These are phyloP conservation scores for Ampelomyces quisqualis DNA, from an alignment of 2,329 filamentous ascomycete species.

Conservation along the genomic window DNA sequence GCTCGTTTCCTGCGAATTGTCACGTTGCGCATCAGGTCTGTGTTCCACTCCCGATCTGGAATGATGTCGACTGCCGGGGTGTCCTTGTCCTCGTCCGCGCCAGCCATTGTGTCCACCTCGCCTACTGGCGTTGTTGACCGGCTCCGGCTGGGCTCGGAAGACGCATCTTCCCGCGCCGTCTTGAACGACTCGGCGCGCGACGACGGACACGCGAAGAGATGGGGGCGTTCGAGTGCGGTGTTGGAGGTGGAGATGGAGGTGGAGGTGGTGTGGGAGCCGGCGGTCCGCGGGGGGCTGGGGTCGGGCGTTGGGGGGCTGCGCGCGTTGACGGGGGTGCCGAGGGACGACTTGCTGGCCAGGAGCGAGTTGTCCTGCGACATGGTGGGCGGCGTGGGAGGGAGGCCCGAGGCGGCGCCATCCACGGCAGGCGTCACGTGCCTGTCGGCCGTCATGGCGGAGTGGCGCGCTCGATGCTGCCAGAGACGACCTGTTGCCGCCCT, in stretches of 20 bases:
- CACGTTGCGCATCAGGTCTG: slow-evolving; percentile 46
- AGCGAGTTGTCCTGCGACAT: slow-evolving; percentile 44
- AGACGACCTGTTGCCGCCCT: slow-evolving; percentile 5
- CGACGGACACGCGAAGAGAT: slow-evolving; percentile 42
- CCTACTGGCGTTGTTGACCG: slow-evolving; percentile 22
- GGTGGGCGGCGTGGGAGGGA: slow-evolving; percentile 51
- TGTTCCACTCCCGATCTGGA: slow-evolving; percentile 44
- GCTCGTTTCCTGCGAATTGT: slow-evolving; percentile 42
- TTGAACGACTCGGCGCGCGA: slow-evolving; percentile 50
- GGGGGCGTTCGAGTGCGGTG: slow-evolving; percentile 26
- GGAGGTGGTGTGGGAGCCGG: slow-evolving; percentile 7
- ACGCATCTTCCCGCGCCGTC: slow-evolving; percentile 48
- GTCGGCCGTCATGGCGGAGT: slow-evolving; percentile 14
- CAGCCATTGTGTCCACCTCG: slow-evolving; percentile 12
- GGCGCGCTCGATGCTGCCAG: slow-evolving; percentile 18
- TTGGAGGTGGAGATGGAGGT: slow-evolving; percentile 4
- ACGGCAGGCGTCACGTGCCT: slow-evolving; percentile 26
- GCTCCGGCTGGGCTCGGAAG: slow-evolving; percentile 37
- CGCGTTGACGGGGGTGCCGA: slow-evolving; percentile 47
- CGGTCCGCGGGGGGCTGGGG: slow-evolving; percentile 39
- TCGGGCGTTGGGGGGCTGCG: slow-evolving; percentile 45
- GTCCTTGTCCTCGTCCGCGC: slow-evolving; percentile 17
- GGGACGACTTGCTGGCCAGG: slow-evolving; percentile 41
- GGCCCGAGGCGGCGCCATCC: slow-evolving; percentile 37
- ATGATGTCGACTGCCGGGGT: slow-evolving; percentile 25